Conservation (phyloP, 108 stramenopile genomes). For the Nannochloropsis gaditana region DNA sequence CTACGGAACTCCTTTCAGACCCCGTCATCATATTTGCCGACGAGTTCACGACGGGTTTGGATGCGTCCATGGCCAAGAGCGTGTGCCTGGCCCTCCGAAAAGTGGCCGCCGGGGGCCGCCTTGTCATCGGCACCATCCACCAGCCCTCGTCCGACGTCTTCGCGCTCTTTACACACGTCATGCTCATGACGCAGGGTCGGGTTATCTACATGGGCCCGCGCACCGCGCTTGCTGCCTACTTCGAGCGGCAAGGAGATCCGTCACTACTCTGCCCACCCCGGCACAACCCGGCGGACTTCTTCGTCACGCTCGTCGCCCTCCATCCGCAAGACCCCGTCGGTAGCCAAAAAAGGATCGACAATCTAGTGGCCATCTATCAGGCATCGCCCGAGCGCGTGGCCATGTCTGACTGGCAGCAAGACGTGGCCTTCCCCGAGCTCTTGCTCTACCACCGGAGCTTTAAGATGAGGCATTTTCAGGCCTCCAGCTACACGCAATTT, state of each 20-base stretch:
- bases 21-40: slow-evolving; percentile 46
- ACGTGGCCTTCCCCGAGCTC: not conserved
- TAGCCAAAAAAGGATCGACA: slow-evolving; percentile 20
- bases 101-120: slow-evolving; percentile 38
- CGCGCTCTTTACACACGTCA: not conserved
- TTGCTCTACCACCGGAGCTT: slow-evolving; percentile 2
- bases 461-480: not conserved
- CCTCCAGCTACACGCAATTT: slow-evolving; percentile 1
- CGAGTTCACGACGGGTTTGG: slow-evolving; percentile 59
- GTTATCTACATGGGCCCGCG: not conserved
- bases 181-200: slow-evolving; percentile 23
- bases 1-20: slow-evolving; percentile 55
- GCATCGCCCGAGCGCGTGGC: not conserved
- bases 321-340: not conserved
- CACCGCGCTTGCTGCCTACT: not conserved
- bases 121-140: slow-evolving; percentile 51
- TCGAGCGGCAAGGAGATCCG: not conserved
- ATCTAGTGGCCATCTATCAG: not conserved
- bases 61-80: slow-evolving; percentile 4
- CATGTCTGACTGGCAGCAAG: slow-evolving; percentile 10
- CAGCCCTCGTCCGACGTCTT: slow-evolving; percentile 47
- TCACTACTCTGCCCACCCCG: not conserved
- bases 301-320: not conserved
- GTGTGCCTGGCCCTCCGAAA: slow-evolving; percentile 23
- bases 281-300: slow-evolving; percentile 25